Evolutionary conservation across 768 basidiomycete species (phyloP), one percentile per base, ranked within the genome.

Genomic region (Boletus patriciae): DNA sequence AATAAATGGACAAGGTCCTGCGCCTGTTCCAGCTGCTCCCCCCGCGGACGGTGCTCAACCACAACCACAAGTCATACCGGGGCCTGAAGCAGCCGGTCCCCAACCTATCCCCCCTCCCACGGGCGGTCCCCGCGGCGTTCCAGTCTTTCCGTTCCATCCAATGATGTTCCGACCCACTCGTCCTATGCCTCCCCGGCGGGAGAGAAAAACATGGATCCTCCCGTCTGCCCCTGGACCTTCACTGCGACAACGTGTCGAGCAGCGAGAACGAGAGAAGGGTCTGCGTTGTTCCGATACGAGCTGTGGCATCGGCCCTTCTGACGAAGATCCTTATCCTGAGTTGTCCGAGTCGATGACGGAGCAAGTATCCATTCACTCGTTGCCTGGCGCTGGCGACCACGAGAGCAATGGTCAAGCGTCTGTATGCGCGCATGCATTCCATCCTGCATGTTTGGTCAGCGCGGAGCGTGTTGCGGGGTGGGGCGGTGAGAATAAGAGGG

Each of bases 281-380:
- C 65, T 90, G 62, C 77, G 90, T 47, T 92, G 90, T 67, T 82
- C 75, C 38, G 90, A 91, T 63, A 72, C 84, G 29, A 84, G 83
- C 57, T 92, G 90, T 69, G 88, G 87, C 3, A 67, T 90, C 29
- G 90, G 88, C 0, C 88, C 88, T 8, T 84, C 82, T 15, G 88
- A 90, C 54, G 88, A 89, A 16, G 86, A 88, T 42, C 87, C 87
- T 15, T 72, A 71, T 43, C 70, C 78, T 7, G 68, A 66, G 48
- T 50, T 69, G 18, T 63, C 66, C 0, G 69, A 64, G 10, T 21
- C 53, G 5, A 46, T 46, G 23, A 60, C 54, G 42, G 67, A 64
- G 50, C 67, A 66, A 46, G 56, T 68, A 10, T 49, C 23, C 12
- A 75, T 76, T 31, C 59, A 61, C 46, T 42, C 64, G 4, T 47